Conservation (phyloP, 176 grass and related monocot genomes). For the Echinochloa phyllopogon region DNA sequence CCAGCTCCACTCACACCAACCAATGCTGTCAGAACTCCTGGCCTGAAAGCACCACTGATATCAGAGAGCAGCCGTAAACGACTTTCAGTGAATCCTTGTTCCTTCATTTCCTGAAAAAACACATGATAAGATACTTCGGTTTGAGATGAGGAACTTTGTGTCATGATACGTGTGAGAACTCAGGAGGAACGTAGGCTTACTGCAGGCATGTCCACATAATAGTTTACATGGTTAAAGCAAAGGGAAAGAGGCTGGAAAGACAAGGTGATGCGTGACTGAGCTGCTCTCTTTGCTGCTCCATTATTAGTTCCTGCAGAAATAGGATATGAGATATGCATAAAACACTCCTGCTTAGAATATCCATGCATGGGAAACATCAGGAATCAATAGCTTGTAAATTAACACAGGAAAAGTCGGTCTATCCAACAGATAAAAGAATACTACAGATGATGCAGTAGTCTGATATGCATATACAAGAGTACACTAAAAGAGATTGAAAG, state of each 20-base stretch:
- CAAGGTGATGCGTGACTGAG: slow-evolving; percentile 53
- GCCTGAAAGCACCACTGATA: slow-evolving; percentile 89
- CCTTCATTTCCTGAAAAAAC: slow-evolving; percentile 92
- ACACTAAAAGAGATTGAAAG: slow-evolving; percentile 21
- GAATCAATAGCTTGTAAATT: slow-evolving; percentile 13
- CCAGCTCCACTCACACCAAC: slow-evolving; percentile 95
- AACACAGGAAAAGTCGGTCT: not conserved
- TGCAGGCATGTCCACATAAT: slow-evolving; percentile 86
- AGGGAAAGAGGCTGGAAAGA: slow-evolving; percentile 91
- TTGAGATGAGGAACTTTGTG: not conserved
- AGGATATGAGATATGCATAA: not conserved
- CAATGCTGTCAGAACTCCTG: slow-evolving; percentile 82
- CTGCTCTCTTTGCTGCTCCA: slow-evolving; percentile 17
- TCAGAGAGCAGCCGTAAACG: slow-evolving; percentile 70
- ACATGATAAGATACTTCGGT: slow-evolving; percentile 2
- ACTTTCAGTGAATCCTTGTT: slow-evolving; percentile 76
- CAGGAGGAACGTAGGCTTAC: slow-evolving; percentile 51
- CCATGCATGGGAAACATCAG: not conserved
- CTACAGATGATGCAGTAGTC: slow-evolving; percentile 10
- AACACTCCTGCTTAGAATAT: not conserved
- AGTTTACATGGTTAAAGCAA: slow-evolving; percentile 82
- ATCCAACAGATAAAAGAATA: slow-evolving; percentile 3
- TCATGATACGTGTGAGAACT: not conserved
- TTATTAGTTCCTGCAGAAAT: slow-evolving; percentile 34
- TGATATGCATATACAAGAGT: slow-evolving; percentile 23